A percentile compares a stretch with the other conserved stretches of the same genome.
These are phyloP conservation scores for Ricinus communis DNA, from an alignment of 345 rosid genomes.

Conservation along the genomic window DNA sequence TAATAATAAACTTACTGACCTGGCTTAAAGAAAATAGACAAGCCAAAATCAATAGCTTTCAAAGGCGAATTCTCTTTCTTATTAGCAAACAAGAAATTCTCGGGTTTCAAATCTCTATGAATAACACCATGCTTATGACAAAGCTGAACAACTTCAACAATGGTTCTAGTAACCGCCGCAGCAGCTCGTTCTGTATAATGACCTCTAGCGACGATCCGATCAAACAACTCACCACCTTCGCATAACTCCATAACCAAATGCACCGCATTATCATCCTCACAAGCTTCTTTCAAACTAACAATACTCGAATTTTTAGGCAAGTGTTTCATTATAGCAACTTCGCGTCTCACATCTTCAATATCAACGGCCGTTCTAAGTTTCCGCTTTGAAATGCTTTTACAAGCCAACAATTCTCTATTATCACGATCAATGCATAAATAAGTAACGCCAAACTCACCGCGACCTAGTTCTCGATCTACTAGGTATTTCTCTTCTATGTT, in stretches of 20 bases:
- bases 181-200: constrained; percentile 99
- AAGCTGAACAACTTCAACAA: constrained; percentile 92
- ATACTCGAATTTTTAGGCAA: constrained; percentile 85
- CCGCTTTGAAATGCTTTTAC: constrained; percentile 96
- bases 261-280: constrained; percentile 96
- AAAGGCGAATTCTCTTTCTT: constrained; percentile 99
- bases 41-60: constrained; percentile 97
- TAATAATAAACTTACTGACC: constrained; percentile 40
- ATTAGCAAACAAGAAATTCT: constrained; percentile 92
- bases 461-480: constrained; percentile 93
- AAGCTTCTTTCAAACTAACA: constrained; percentile 87
- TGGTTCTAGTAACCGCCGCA: constrained; percentile 84
- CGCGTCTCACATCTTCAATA: constrained; percentile 88
- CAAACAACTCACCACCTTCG: constrained; percentile 98
- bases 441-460: constrained; percentile 99
- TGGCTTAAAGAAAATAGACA: constrained; percentile 97
- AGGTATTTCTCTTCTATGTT: constrained; percentile 84
- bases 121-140: constrained; percentile 97
- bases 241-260: constrained; percentile 99
- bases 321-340: constrained; percentile 97
- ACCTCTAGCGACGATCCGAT: constrained; percentile 98
- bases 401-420: constrained; percentile 78
- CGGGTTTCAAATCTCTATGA: constrained; percentile 98
- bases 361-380: constrained; percentile 92
- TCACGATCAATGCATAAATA: constrained; percentile 87